Percentiles rank a stretch among this genome's conserved stretches.
These are phyloP conservation scores for Gracilaria caudata DNA, from an alignment of 23 red algal species.

Conservation along the genomic window DNA sequence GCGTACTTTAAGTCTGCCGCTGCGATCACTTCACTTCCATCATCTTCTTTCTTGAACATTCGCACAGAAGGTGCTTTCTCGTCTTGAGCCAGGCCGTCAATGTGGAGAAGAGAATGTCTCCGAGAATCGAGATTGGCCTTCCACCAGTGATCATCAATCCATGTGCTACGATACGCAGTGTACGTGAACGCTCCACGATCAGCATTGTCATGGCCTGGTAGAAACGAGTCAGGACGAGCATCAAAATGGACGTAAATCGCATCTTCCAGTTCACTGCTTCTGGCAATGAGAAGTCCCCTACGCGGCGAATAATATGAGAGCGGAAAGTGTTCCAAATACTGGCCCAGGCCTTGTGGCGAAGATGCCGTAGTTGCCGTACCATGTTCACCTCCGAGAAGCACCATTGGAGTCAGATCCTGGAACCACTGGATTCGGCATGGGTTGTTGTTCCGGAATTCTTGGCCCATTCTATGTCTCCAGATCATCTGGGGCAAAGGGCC, in stretches of 20 bases:
- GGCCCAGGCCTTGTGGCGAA: neutral
- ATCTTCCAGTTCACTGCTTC: slow-evolving; percentile 15
- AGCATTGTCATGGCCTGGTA: slow-evolving; percentile 50
- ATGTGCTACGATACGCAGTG: slow-evolving; percentile 50
- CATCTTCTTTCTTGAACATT: slow-evolving; percentile 42
- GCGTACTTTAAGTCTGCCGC: slow-evolving; percentile 60
- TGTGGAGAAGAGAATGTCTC: slow-evolving; percentile 50
- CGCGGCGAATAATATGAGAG: slow-evolving; percentile 7
- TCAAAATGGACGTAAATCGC: slow-evolving; percentile 50
- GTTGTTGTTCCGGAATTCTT: slow-evolving; percentile 57
- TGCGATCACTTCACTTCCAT: slow-evolving; percentile 45
- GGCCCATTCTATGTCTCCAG: slow-evolving; percentile 50
- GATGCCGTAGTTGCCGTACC: slow-evolving; percentile 9
- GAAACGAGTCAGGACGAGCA: slow-evolving; percentile 35
- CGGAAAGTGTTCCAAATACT: slow-evolving; percentile 27
- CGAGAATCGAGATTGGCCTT: slow-evolving; percentile 46
- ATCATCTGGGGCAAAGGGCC: slow-evolving; percentile 44
- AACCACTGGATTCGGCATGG: slow-evolving; percentile 57
- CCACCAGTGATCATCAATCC: slow-evolving; percentile 64
- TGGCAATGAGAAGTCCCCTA: slow-evolving; percentile 37
- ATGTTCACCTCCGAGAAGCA: slow-evolving; percentile 65
- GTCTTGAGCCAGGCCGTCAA: slow-evolving; percentile 64
- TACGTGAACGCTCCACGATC: slow-evolving; percentile 41
- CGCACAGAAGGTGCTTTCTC: slow-evolving; percentile 58
- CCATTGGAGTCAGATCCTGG: slow-evolving; percentile 36